A percentile compares a stretch with the other conserved stretches of the same genome.
Evolutionary conservation across 192 early-diverging fungal genomes (phyloP).

Genomic region (Coemansia sp.): DNA sequence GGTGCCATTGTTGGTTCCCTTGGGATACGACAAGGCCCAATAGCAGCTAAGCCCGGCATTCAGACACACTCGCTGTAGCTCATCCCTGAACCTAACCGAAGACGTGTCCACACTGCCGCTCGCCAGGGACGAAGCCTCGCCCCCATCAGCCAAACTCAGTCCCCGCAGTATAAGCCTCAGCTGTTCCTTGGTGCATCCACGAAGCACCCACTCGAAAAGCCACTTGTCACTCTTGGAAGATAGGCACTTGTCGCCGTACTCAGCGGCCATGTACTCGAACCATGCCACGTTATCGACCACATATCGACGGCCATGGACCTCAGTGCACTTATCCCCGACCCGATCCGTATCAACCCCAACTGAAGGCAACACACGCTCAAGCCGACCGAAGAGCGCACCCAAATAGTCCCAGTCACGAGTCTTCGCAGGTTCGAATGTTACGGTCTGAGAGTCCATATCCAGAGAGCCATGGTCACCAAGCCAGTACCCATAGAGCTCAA

Average conservation of each 20-base stretch:
- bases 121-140: not conserved
- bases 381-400: conserved; percentile 11
- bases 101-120: not conserved
- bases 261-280: conserved; percentile 7
- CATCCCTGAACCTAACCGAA: conserved; percentile 20
- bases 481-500: conserved; percentile 37
- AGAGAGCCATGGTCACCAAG: conserved; percentile 12
- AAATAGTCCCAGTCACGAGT: not conserved
- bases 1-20: not conserved
- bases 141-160: conserved; percentile 11
- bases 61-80: conserved; percentile 30
- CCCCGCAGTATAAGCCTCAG: conserved; percentile 14
- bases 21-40: conserved; percentile 13
- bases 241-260: conserved; percentile 3
- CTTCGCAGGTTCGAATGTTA: not conserved
- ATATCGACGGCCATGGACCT: not conserved
- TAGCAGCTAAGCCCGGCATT: conserved; percentile 29
- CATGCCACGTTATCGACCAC: not conserved
- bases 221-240: not conserved
- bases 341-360: not conserved
- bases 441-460: not conserved
- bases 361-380: conserved; percentile 2
- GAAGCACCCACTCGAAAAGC: conserved; percentile 16
- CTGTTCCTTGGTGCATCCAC: conserved; percentile 11
- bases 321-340: not conserved